These are phyloP conservation scores for Lyophyllum semitale DNA, from an alignment of 768 basidiomycete species.

Conservation along the genomic window DNA sequence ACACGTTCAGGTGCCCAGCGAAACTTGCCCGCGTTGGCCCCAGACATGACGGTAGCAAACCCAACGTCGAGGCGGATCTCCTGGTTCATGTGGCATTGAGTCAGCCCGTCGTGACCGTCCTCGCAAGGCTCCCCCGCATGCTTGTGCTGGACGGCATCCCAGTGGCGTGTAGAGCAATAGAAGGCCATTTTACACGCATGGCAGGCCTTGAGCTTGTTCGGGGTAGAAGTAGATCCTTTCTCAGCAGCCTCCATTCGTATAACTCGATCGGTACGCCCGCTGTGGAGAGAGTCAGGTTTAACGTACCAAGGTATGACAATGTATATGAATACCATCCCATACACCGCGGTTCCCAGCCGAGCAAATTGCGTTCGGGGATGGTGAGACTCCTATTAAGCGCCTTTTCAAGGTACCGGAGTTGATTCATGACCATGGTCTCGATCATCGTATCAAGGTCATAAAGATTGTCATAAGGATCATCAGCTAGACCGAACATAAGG, in stretches of 20 bases:
- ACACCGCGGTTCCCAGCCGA: slow-evolving; percentile 24
- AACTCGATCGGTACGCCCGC: slow-evolving; percentile 24
- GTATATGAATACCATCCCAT: slow-evolving; percentile 19
- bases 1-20: slow-evolving; percentile 33
- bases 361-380: slow-evolving; percentile 13
- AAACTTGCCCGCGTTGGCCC: slow-evolving; percentile 15
- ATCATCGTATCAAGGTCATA: slow-evolving; percentile 6
- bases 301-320: background rate
- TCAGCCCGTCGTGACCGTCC: slow-evolving; percentile 19
- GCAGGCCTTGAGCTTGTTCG: slow-evolving; percentile 19
- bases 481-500: slow-evolving; percentile 12
- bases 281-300: slow-evolving; percentile 1
- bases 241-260: slow-evolving; percentile 22
- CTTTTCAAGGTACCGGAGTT: background rate
- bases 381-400: slow-evolving; percentile 7
- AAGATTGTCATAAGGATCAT: slow-evolving; percentile 15
- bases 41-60: slow-evolving; percentile 6
- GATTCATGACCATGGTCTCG: background rate
- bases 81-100: slow-evolving; percentile 27
- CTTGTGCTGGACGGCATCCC: slow-evolving; percentile 14
- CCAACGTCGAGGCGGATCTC: slow-evolving; percentile 18
- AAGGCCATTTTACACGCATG: slow-evolving; percentile 23
- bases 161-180: slow-evolving; percentile 27
- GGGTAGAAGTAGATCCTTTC: background rate
- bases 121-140: slow-evolving; percentile 21